phyloP scores from a whole-genome alignment of 2,329 filamentous ascomycete species.

The Macrophomina phaseolina region DNA sequence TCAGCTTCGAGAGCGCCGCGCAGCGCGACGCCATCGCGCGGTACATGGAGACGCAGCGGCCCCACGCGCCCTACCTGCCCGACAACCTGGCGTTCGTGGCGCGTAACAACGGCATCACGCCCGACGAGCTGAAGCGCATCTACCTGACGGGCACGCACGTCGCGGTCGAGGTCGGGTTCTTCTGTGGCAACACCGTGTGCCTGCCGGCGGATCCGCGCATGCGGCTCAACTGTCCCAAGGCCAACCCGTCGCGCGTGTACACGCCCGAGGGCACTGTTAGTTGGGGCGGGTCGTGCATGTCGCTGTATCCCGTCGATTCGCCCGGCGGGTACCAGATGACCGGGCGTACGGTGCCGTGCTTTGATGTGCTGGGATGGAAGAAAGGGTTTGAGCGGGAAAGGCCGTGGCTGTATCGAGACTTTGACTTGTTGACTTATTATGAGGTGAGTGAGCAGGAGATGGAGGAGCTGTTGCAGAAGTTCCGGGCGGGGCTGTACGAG shows the following conservation, averaged over 20 bases:
- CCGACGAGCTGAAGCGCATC: slow-evolving; percentile 57
- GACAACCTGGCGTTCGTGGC: slow-evolving; percentile 66
- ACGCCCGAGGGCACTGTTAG: slow-evolving; percentile 62
- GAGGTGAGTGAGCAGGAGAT: slow-evolving; percentile 60
- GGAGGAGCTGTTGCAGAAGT: slow-evolving; percentile 54
- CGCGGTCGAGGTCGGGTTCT: slow-evolving; percentile 62
- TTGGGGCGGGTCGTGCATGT: slow-evolving; percentile 62
- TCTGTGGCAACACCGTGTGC: slow-evolving; percentile 59
- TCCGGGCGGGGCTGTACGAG: slow-evolving; percentile 57
- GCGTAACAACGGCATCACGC: slow-evolving; percentile 60
- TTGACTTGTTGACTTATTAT: slow-evolving; percentile 63
- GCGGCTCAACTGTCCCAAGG: slow-evolving; percentile 60
- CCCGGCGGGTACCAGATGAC: slow-evolving; percentile 64
- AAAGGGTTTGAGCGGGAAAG: slow-evolving; percentile 51
- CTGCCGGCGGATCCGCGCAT: slow-evolving; percentile 61
- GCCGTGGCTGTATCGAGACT: slow-evolving; percentile 64
- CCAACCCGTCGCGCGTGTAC: slow-evolving; percentile 62
- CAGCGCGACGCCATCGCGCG: slow-evolving; percentile 61
- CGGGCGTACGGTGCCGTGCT: slow-evolving; percentile 59
- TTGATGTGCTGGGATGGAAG: slow-evolving; percentile 61
- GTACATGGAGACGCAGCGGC: slow-evolving; percentile 67
- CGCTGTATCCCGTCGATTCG: slow-evolving; percentile 61
- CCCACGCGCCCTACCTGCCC: slow-evolving; percentile 66
- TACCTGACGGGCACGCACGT: slow-evolving; percentile 58
- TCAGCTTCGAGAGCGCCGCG: slow-evolving; percentile 50